Percentiles rank a stretch among this genome's conserved stretches.
Conservation (phyloP, 345 rosid genomes). For the Luvunga scandens region DNA sequence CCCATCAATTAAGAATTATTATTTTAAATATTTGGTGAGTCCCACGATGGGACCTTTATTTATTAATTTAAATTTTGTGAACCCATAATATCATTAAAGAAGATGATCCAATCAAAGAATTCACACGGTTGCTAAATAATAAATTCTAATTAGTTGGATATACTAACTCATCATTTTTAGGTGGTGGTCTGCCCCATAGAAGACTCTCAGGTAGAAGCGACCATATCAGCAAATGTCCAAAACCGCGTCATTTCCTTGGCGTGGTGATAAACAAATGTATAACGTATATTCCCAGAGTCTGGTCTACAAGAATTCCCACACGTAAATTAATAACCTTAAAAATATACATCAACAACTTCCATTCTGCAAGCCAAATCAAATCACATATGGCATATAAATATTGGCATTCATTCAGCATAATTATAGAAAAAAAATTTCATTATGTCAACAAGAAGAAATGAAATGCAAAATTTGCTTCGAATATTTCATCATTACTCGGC, state of each 20-base stretch:
- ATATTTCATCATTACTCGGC: neutral
- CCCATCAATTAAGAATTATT: too few relatives aligned
- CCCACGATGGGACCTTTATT: accelerated
- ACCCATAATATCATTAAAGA: too few relatives aligned
- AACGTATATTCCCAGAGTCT: neutral
- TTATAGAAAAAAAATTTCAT: neutral
- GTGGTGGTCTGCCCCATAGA: too few relatives aligned
- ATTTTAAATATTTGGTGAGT: too few relatives aligned
- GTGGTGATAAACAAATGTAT: neutral
- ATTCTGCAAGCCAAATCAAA: neutral
- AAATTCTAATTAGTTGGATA: too few relatives aligned
- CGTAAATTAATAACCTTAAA: neutral
- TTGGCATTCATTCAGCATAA: neutral
- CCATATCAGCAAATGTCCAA: neutral
- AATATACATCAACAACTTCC: neutral
- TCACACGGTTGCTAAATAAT: too few relatives aligned
- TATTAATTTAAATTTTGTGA: too few relatives aligned
- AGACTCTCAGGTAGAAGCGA: too few relatives aligned
- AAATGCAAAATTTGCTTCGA: neutral
- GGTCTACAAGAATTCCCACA: neutral
- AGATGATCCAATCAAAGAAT: too few relatives aligned
- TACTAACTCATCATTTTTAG: too few relatives aligned
- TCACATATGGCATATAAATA: neutral
- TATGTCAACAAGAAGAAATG: neutral
- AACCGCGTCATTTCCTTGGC: constrained; percentile 18